Evolutionary conservation across 2,329 filamentous ascomycete species (phyloP).

Genomic region (Epichloe brachyelytri): DNA sequence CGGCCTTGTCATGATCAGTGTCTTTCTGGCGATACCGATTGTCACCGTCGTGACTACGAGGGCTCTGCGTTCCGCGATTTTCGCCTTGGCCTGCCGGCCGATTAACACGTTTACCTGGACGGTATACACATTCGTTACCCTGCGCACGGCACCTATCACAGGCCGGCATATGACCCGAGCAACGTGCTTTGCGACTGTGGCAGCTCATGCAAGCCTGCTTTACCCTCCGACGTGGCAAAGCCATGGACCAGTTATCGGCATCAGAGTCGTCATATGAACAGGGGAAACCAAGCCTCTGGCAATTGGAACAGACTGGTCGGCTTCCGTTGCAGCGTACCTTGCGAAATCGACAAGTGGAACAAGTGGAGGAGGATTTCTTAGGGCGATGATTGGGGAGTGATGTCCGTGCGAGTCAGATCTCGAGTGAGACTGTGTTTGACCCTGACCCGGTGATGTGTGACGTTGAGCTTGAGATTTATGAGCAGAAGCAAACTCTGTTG

Average conservation of each 20-base stretch:
- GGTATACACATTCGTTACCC: constrained; percentile 43
- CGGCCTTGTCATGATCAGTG: constrained; percentile 14
- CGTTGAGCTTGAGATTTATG: background rate
- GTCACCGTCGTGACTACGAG: constrained; percentile 22
- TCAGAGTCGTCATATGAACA: constrained; percentile 42
- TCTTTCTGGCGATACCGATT: constrained; percentile 7
- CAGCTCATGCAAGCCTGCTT: constrained; percentile 45
- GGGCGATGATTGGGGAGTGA: constrained; percentile 18
- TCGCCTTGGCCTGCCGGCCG: constrained; percentile 12
- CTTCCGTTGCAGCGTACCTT: constrained; percentile 47
- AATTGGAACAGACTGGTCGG: constrained; percentile 42
- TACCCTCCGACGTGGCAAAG: constrained; percentile 39
- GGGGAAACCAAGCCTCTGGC: constrained; percentile 42
- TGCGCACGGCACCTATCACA: constrained; percentile 38
- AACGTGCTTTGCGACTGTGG: constrained; percentile 44
- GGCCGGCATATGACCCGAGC: constrained; percentile 42
- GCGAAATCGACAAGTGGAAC: constrained; percentile 39
- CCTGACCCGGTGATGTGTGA: background rate
- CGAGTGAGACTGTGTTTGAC: background rate
- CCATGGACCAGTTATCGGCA: constrained; percentile 27
- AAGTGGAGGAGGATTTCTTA: constrained; percentile 35
- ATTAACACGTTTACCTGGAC: constrained; percentile 30
- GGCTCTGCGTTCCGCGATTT: constrained; percentile 16
- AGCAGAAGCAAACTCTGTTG: background rate
- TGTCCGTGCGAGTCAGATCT: background rate